A percentile compares a stretch with the other conserved stretches of the same genome.
Conservation (phyloP, 352 stramenopile genomes). For the Aphanomyces invadans region DNA sequence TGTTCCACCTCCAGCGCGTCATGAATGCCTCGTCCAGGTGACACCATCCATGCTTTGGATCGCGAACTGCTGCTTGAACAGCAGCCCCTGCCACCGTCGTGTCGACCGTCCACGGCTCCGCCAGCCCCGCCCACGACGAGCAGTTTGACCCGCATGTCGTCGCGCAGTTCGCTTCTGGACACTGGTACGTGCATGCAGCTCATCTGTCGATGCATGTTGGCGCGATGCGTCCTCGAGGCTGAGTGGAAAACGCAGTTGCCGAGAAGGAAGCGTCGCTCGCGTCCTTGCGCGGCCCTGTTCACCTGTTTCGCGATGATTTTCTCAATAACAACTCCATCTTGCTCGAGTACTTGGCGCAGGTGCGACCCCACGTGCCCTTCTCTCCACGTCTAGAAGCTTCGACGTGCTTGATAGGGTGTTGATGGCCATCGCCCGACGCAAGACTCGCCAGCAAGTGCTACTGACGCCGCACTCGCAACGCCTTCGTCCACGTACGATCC, state of each 20-base stretch:
- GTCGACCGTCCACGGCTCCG: constrained; percentile 12
- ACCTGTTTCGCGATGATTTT: constrained; percentile 77
- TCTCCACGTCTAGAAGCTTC: not conserved
- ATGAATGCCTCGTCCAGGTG: not conserved
- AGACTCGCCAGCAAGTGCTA: not conserved
- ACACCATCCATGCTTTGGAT: constrained; percentile 12
- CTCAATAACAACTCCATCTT: constrained; percentile 79
- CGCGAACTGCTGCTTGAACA: constrained; percentile 8
- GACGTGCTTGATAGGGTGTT: not conserved
- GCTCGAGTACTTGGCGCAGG: constrained; percentile 65
- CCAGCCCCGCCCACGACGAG: not conserved
- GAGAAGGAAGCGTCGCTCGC: too few species aligned
- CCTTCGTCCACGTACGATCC: not conserved
- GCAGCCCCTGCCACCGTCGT: not conserved
- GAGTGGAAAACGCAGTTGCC: too few species aligned
- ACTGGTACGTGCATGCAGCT: not conserved
- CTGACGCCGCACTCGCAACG: not conserved
- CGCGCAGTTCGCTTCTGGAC: not conserved
- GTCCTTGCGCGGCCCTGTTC: constrained; percentile 46
- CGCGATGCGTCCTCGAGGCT: too few species aligned
- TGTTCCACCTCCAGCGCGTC: not conserved
- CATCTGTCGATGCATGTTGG: not conserved
- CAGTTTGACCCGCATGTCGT: not conserved
- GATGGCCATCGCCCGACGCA: not conserved
- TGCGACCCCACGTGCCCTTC: not conserved